Conservation (phyloP, 805 yeast genomes). For the Pichia exigua region DNA sequence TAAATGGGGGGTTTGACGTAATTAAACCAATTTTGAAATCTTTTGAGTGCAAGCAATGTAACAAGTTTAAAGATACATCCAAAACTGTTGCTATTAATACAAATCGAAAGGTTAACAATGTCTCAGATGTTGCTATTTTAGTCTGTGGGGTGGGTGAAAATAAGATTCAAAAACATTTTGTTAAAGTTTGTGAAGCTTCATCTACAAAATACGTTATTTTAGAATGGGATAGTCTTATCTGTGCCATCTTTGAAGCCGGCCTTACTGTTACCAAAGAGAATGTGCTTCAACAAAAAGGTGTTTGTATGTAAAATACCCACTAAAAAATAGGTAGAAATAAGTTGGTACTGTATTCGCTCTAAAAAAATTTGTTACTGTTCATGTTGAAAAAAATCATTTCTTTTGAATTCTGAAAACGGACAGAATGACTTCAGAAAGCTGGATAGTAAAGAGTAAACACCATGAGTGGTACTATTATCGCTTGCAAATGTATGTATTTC, state of each 20-base stretch:
- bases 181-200: conserved; percentile 14
- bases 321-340: not conserved
- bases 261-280: not conserved
- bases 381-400: not conserved
- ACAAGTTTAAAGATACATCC: conserved; percentile 15
- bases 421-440: not conserved
- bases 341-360: not conserved
- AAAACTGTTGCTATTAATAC: conserved; percentile 1
- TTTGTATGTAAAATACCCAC: not conserved
- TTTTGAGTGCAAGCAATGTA: conserved; percentile 39
- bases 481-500: conserved; percentile 12
- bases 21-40: conserved; percentile 49
- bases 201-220: conserved; percentile 30
- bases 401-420: not conserved
- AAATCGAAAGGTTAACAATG: not conserved
- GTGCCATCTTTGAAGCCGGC: conserved; percentile 36
- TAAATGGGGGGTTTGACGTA: conserved; percentile 54
- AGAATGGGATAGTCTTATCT: conserved; percentile 62
- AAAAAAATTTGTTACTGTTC: not conserved
- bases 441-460: conserved; percentile 4
- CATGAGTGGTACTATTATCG: conserved; percentile 14
- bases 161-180: conserved; percentile 24
- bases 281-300: not conserved
- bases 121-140: conserved; percentile 4
- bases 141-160: conserved; percentile 23